Evolutionary conservation across 129 eudicot species (phyloP).

Genomic region (Saussurea involucrata): DNA sequence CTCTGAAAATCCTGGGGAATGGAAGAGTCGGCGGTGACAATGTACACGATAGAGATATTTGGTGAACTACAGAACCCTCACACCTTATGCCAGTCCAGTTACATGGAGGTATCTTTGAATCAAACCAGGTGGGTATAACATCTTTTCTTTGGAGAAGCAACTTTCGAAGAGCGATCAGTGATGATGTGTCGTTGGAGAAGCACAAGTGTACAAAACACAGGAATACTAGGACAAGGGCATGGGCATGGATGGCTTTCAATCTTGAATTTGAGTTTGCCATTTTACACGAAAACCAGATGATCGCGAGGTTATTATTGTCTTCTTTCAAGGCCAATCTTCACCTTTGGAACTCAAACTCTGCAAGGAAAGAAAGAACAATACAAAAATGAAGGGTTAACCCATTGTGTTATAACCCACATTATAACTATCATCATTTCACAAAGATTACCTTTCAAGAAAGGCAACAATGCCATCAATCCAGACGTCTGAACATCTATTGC

Average conservation of each 20-base stretch:
- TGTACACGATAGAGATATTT: constrained; percentile 45
- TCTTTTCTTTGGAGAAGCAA: constrained; percentile 37
- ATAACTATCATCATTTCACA: not conserved
- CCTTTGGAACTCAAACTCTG: constrained; percentile 23
- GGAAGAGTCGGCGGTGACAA: constrained; percentile 50
- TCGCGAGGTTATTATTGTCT: not conserved
- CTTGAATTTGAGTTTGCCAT: constrained; percentile 30
- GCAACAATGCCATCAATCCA: not conserved
- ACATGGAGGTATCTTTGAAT: constrained; percentile 57
- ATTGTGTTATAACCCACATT: not conserved
- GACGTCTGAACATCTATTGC: not conserved
- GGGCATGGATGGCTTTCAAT: constrained; percentile 15
- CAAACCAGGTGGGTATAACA: constrained; percentile 59
- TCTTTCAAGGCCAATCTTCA: constrained; percentile 2
- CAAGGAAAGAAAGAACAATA: constrained; percentile 7
- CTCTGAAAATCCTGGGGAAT: constrained; percentile 46
- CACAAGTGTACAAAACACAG: constrained; percentile 26
- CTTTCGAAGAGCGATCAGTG: constrained; percentile 44
- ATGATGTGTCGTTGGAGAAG: constrained; percentile 33
- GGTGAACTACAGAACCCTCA: constrained; percentile 38
- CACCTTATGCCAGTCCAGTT: constrained; percentile 81
- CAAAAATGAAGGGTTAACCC: not conserved
- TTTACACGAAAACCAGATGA: constrained; percentile 6
- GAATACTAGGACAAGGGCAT: constrained; percentile 23
- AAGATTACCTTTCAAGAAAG: not conserved